Evolutionary conservation across 1,284 basidiomycete species (phyloP), one percentile per base, ranked within the genome.

Genomic region (Boletus semigastroideus): DNA sequence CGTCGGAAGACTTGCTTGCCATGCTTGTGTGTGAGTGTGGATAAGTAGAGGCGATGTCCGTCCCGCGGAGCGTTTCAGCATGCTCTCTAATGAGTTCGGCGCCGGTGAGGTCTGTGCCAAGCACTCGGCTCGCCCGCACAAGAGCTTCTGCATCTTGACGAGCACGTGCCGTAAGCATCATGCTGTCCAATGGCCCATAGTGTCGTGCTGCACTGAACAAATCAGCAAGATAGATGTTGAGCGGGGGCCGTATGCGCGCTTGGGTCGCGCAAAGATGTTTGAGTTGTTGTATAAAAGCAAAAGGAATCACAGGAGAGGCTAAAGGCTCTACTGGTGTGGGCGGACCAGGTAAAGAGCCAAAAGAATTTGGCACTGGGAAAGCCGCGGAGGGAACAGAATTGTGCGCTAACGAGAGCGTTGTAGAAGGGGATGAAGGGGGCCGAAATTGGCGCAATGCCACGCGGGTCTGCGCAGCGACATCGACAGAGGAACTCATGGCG

Each of bases 121-220:
- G 72, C 4, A 90, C 78, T 17, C 86, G 75, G 49, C 75, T 77
- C 3, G 87, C 88, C 16, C 83, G 77, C 11, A 79, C 74, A 28
- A 91, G 74, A 20, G 75, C 79, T 53, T 81, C 77, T 11, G 82
- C 82, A 54, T 90, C 86, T 49, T 73, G 72, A 53, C 78, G 76
- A 0, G 83, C 78, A 28, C 76, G 76, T 19, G 75, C 75, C 1
- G 83, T 87, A 39, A 92, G 73, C 48, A 89, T 71, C 52, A 78
- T 82, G 5, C 78, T 84, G 55, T 92, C 89, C 14, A 92, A 71
- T 48, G 80, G 75, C 1, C 81, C 79, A 61, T 87, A 82, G 59
- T 90, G 85, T 5, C 88, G 78, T 20, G 83, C 77, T 4, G 89
- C 87, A 30, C 84, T 78, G 56, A 92, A 83, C 28, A 91, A 73